Evolutionary conservation across 306 rosid genomes (phyloP).

Genomic region (Adenanthera pavonina): DNA sequence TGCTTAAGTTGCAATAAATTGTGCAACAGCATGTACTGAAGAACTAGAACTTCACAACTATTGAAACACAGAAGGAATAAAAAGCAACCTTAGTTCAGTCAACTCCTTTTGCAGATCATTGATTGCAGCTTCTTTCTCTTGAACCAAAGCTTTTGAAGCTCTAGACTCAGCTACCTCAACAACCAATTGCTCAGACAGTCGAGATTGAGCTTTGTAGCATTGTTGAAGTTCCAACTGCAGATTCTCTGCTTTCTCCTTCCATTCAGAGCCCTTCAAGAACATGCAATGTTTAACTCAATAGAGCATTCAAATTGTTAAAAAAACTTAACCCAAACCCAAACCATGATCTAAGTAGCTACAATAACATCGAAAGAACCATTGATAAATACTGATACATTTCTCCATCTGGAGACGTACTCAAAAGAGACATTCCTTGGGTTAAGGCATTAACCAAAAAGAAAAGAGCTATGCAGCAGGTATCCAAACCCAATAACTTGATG

Average conservation of each 20-base stretch:
- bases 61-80: conserved; percentile 32
- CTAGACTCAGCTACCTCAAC: conserved; percentile 91
- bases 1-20: conserved; percentile 7
- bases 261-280: conserved; percentile 80
- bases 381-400: not conserved
- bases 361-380: conserved; percentile 17
- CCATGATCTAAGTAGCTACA: conserved; percentile 24
- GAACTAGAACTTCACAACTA: not conserved
- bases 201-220: conserved; percentile 94
- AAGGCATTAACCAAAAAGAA: not conserved
- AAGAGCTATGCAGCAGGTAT: not conserved
- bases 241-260: conserved; percentile 93
- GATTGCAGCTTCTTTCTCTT: conserved; percentile 68
- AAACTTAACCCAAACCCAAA: not conserved
- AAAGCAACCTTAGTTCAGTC: conserved; percentile 62
- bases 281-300: conserved; percentile 24
- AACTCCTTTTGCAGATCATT: conserved; percentile 68
- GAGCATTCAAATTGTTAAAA: conserved; percentile 18
- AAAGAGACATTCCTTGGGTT: not conserved
- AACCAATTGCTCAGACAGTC: conserved; percentile 91
- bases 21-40: not conserved
- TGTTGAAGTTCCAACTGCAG: conserved; percentile 91
- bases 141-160: conserved; percentile 67
- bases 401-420: not conserved
- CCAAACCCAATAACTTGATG: conserved; percentile 10